A percentile compares a stretch with the other conserved stretches of the same genome.
Evolutionary conservation across 768 basidiomycete species (phyloP).

Genomic region (Rhizopogon sp.): DNA sequence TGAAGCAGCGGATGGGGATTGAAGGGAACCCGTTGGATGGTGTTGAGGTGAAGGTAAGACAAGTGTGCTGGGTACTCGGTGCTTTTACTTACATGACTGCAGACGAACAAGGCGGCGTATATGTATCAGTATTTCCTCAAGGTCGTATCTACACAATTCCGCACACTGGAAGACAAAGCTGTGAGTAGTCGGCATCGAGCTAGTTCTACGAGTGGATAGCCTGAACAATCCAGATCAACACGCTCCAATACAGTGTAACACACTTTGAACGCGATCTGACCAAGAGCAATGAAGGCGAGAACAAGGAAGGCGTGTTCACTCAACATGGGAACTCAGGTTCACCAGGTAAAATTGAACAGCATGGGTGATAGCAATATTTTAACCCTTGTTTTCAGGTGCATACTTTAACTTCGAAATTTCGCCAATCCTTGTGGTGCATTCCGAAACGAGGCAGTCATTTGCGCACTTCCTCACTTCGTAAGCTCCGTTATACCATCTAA

Average conservation of each 20-base stretch:
- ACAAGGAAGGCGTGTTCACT: conserved; percentile 60
- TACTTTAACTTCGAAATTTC: conserved; percentile 97
- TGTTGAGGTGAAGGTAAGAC: conserved; percentile 49
- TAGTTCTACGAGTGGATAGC: neutral
- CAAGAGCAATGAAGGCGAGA: conserved; percentile 54
- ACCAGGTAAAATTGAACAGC: conserved; percentile 39
- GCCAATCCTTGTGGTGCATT: conserved; percentile 90
- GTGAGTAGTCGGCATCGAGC: conserved; percentile 34
- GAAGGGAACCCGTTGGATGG: conserved; percentile 72
- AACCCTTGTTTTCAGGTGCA: conserved; percentile 42
- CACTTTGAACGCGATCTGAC: conserved; percentile 91
- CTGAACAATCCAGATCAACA: conserved; percentile 51
- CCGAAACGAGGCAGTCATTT: conserved; percentile 88
- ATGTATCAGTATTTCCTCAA: conserved; percentile 99
- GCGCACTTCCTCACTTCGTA: conserved; percentile 98
- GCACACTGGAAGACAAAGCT: conserved; percentile 67
- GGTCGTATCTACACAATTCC: conserved; percentile 94
- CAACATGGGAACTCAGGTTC: conserved; percentile 72
- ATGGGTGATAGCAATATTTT: neutral
- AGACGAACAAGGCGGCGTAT: conserved; percentile 79
- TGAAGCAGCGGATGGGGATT: conserved; percentile 74
- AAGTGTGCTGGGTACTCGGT: neutral
- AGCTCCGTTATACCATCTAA: conserved; percentile 26
- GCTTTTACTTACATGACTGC: conserved; percentile 2
- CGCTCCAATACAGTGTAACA: conserved; percentile 94